Evolutionary conservation across 2,329 filamentous ascomycete species (phyloP).

Genomic region (Colletotrichum sublineola): DNA sequence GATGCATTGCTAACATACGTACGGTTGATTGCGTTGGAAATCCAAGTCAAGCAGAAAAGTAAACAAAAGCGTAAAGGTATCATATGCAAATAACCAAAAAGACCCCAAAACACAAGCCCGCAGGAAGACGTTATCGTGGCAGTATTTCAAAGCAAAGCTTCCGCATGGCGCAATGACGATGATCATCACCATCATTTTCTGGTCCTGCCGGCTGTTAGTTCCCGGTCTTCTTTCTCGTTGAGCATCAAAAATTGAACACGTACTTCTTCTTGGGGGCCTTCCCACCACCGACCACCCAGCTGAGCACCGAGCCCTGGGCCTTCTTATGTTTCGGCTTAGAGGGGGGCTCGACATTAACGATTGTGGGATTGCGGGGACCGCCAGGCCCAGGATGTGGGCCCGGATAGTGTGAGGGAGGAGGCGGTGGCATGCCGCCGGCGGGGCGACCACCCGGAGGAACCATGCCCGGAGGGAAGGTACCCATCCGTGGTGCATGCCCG

Average conservation of each 20-base stretch:
- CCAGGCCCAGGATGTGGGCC: not conserved
- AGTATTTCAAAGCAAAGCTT: not conserved
- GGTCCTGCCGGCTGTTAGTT: conserved; percentile 15
- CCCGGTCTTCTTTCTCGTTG: not conserved
- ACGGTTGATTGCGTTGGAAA: conserved; percentile 17
- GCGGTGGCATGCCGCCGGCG: conserved; percentile 28
- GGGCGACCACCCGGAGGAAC: conserved; percentile 21
- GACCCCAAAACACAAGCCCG: conserved; percentile 12
- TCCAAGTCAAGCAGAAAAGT: conserved; percentile 39
- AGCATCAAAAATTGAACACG: conserved; percentile 27
- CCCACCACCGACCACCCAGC: conserved; percentile 50
- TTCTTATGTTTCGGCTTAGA: conserved; percentile 48
- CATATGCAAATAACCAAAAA: conserved; percentile 46
- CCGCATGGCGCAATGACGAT: not conserved
- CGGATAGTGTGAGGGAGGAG: conserved; percentile 13
- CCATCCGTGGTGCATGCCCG: conserved; percentile 2
- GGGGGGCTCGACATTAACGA: conserved; percentile 47
- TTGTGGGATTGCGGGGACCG: not conserved
- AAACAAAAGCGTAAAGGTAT: conserved; percentile 43
- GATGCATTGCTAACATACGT: conserved; percentile 20
- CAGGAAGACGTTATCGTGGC: conserved; percentile 2
- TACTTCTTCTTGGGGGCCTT: conserved; percentile 52
- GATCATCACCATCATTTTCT: conserved; percentile 50
- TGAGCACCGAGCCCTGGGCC: conserved; percentile 48
- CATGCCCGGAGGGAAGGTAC: conserved; percentile 22